phyloP scores from a whole-genome alignment of 768 basidiomycete genomes.

The Cyathus striatus region DNA sequence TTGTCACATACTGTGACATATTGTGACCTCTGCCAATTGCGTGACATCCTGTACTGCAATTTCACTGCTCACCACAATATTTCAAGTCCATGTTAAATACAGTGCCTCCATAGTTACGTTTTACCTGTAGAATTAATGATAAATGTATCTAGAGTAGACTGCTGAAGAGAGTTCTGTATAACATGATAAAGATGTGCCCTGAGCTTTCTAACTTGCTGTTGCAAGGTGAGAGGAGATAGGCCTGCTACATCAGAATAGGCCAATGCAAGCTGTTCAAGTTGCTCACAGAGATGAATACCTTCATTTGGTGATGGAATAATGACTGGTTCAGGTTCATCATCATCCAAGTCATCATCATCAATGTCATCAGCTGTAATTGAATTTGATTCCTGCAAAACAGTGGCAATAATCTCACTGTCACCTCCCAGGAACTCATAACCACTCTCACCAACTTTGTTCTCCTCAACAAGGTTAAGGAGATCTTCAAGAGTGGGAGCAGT shows the following conservation, averaged over 20 bases:
- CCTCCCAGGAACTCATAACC: conserved; percentile 4
- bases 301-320: not conserved
- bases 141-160: too few relatives aligned
- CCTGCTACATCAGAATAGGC: too few relatives aligned
- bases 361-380: not conserved
- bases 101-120: not conserved
- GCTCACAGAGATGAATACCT: not conserved
- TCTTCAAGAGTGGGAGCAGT: conserved; percentile 4
- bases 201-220: too few relatives aligned
- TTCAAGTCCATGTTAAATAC: not conserved
- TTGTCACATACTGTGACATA: too few relatives aligned
- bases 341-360: not conserved
- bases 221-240: too few relatives aligned
- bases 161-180: too few relatives aligned
- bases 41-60: too few relatives aligned
- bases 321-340: not conserved
- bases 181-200: too few relatives aligned
- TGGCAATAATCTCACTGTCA: conserved; percentile 2
- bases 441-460: conserved; percentile 2
- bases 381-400: conserved; percentile 1
- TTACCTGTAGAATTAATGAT: too few relatives aligned
- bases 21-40: too few relatives aligned
- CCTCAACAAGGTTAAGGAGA: conserved; percentile 4
- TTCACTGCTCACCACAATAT: too few relatives aligned
- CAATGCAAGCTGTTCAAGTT: too few relatives aligned